These are phyloP conservation scores for Stachybotrys chlorohalonatus DNA, from an alignment of 2,329 filamentous ascomycete species.

Conservation along the genomic window DNA sequence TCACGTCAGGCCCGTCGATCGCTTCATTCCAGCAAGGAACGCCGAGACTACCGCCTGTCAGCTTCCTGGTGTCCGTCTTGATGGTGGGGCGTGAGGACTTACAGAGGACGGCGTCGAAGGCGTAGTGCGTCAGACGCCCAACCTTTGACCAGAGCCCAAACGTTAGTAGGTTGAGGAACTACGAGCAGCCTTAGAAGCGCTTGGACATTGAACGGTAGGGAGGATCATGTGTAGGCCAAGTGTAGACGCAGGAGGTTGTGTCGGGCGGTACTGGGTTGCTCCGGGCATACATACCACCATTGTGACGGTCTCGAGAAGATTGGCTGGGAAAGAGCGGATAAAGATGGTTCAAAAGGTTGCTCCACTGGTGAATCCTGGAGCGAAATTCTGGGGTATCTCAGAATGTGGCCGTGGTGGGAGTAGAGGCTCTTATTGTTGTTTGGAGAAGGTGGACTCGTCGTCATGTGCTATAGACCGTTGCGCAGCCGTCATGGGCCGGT, in stretches of 20 bases:
- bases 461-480: not conserved
- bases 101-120: constrained; percentile 91
- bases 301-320: constrained; percentile 12
- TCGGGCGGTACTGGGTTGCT: not conserved
- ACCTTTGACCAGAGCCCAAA: constrained; percentile 69
- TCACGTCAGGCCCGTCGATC: constrained; percentile 96
- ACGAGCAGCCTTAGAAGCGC: constrained; percentile 26
- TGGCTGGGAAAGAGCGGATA: not conserved
- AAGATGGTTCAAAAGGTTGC: not conserved
- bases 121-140: constrained; percentile 87
- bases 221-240: not conserved
- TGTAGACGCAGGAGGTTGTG: not conserved
- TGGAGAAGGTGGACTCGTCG: not conserved
- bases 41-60: constrained; percentile 61
- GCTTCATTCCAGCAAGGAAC: constrained; percentile 93
- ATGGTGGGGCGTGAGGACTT: constrained; percentile 26
- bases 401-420: too few relatives aligned
- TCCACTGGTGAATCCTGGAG: too few relatives aligned
- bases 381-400: too few relatives aligned
- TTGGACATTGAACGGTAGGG: not conserved
- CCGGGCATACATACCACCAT: constrained; percentile 22
- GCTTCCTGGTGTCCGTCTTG: not conserved
- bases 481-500: not conserved
- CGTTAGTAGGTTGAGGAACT: constrained; percentile 60
- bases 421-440: not conserved